phyloP scores from a whole-genome alignment of 1,139 yeast genomes.

The Lodderomyces pseudojiufengensis region DNA sequence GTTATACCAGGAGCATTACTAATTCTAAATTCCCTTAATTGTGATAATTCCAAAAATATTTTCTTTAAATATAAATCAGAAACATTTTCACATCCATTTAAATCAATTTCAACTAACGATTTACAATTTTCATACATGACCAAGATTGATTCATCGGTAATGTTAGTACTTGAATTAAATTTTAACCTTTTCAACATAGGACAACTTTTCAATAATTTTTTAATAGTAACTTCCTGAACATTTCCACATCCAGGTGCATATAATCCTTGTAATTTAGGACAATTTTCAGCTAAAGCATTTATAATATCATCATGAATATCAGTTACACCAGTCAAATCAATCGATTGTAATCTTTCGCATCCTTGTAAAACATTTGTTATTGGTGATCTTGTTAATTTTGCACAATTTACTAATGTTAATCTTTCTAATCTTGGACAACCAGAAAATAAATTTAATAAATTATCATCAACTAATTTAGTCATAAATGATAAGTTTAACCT shows the following conservation, averaged over 20 bases:
- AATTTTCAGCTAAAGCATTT: constrained; percentile 62
- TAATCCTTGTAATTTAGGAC: constrained; percentile 80
- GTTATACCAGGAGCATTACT: constrained; percentile 71
- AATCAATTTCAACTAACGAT: constrained; percentile 82
- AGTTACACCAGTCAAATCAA: constrained; percentile 85
- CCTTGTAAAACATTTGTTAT: constrained; percentile 59
- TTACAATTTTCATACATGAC: constrained; percentile 68
- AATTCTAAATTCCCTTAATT: constrained; percentile 77
- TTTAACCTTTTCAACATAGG: constrained; percentile 80
- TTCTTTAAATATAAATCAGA: constrained; percentile 58
- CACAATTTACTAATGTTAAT: constrained; percentile 79
- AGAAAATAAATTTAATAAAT: constrained; percentile 48
- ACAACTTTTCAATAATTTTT: constrained; percentile 57
- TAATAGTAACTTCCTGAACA: constrained; percentile 66
- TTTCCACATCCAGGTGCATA: constrained; percentile 82
- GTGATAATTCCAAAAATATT: constrained; percentile 64
- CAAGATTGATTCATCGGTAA: constrained; percentile 66
- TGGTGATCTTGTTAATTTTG: constrained; percentile 57
- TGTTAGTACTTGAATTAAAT: constrained; percentile 64
- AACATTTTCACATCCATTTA: constrained; percentile 76
- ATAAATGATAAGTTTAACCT: constrained; percentile 78
- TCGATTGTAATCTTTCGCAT: constrained; percentile 73
- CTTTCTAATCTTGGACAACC: constrained; percentile 81
- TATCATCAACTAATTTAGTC: constrained; percentile 65
- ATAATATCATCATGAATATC: constrained; percentile 66